Percentiles rank a stretch among this genome's conserved stretches.
Conservation (phyloP, 2,329 filamentous ascomycete species). For the Byssoonygena ceratinophila region DNA sequence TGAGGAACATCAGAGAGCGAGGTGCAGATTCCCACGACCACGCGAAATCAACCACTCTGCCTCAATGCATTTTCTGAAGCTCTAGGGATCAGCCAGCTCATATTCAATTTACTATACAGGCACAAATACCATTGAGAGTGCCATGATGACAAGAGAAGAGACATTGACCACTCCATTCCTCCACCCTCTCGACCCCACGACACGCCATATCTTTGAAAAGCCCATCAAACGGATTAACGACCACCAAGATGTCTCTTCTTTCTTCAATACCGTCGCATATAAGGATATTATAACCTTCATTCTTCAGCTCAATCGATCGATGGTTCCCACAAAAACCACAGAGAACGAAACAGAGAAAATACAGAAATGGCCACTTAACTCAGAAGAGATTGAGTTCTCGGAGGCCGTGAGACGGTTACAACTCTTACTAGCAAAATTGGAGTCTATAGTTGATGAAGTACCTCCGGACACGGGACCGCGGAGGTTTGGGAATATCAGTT, state of each 20-base stretch:
- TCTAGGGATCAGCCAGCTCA: neutral
- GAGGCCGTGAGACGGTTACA: slow-evolving; percentile 55
- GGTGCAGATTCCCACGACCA: too few relatives aligned
- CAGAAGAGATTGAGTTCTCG: slow-evolving; percentile 39
- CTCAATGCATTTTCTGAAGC: neutral
- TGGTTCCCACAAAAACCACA: slow-evolving; percentile 58
- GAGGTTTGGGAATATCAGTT: slow-evolving; percentile 85
- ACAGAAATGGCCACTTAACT: slow-evolving; percentile 43
- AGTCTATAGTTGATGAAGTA: slow-evolving; percentile 59
- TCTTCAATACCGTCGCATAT: slow-evolving; percentile 73
- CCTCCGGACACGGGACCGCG: slow-evolving; percentile 78
- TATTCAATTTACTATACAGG: neutral
- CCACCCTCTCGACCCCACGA: slow-evolving; percentile 38
- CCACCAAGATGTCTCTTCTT: slow-evolving; percentile 66
- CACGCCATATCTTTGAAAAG: slow-evolving; percentile 49
- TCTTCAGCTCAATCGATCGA: slow-evolving; percentile 76
- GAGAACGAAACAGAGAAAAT: slow-evolving; percentile 20
- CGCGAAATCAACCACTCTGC: too few relatives aligned
- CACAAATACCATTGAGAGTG: neutral
- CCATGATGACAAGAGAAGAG: slow-evolving; percentile 4
- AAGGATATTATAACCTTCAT: slow-evolving; percentile 78
- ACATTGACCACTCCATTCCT: slow-evolving; percentile 29
- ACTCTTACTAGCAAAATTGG: slow-evolving; percentile 54
- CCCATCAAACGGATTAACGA: slow-evolving; percentile 79
- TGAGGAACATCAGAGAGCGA: too few relatives aligned